phyloP scores from a whole-genome alignment of 345 rosid genomes.

The Pistacia integerrima region DNA sequence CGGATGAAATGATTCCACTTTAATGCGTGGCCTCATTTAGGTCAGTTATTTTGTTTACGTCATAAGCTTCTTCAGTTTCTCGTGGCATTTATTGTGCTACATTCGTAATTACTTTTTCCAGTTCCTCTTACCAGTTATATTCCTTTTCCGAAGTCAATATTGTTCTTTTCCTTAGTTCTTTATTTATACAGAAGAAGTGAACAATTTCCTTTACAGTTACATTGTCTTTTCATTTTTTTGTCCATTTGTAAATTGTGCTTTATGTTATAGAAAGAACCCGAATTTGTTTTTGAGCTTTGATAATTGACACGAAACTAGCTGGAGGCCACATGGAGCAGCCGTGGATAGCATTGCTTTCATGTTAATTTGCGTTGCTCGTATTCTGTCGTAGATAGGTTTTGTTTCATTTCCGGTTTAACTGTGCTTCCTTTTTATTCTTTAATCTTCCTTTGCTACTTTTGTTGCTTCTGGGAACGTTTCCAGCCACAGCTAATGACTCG shows the following conservation, averaged over 20 bases:
- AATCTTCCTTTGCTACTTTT: conserved; percentile 1
- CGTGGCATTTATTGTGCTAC: conserved; percentile 66
- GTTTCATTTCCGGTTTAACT: not conserved
- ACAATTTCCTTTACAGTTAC: conserved; percentile 24
- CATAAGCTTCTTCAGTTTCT: conserved; percentile 53
- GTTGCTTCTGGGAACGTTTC: not conserved
- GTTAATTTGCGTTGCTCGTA: not conserved
- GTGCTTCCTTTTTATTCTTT: conserved; percentile 12
- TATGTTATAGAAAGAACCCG: not conserved
- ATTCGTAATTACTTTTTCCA: conserved; percentile 50
- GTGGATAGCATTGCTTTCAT: conserved; percentile 12
- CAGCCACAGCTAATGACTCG: not conserved
- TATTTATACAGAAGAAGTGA: conserved; percentile 28
- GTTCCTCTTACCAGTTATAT: conserved; percentile 44
- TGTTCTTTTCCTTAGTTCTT: conserved; percentile 33
- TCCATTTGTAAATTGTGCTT: not conserved
- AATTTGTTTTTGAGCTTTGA: not conserved
- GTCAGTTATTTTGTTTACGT: conserved; percentile 93
- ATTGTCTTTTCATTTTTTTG: not conserved
- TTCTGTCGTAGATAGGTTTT: conserved; percentile 7
- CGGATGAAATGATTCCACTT: conserved; percentile 98
- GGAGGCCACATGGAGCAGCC: conserved; percentile 15
- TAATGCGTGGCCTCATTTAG: conserved; percentile 99
- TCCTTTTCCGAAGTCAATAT: conserved; percentile 30
- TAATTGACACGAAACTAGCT: not conserved